Percentiles rank a stretch among this genome's conserved stretches.
Evolutionary conservation across 768 basidiomycete genomes (phyloP).

Genomic region (Amanita inopinata): DNA sequence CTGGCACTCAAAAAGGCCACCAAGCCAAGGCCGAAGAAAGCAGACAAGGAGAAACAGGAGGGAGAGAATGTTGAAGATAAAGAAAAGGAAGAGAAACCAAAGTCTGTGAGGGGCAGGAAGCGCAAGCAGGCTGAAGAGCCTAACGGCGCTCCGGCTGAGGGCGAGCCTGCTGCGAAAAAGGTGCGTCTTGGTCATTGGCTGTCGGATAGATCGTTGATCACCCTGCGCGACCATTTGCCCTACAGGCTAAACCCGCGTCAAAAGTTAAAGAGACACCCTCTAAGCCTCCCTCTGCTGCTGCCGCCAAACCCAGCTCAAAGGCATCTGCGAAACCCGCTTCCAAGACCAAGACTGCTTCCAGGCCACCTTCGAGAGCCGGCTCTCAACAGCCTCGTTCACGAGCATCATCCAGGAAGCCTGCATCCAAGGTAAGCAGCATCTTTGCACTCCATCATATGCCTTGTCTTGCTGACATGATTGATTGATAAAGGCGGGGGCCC

Average conservation of each 20-base stretch:
- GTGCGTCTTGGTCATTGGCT: slow-evolving; percentile 22
- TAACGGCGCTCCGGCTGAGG: slow-evolving; percentile 27
- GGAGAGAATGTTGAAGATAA: slow-evolving; percentile 26
- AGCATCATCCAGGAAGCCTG: slow-evolving; percentile 53
- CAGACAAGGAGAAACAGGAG: slow-evolving; percentile 28
- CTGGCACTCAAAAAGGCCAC: slow-evolving; percentile 47
- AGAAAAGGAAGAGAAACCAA: slow-evolving; percentile 46
- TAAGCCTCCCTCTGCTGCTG: slow-evolving; percentile 12
- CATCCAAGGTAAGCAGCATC: slow-evolving; percentile 40
- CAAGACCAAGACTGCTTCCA: slow-evolving; percentile 23
- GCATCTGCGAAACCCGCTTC: slow-evolving; percentile 33
- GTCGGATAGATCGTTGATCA: slow-evolving; percentile 11
- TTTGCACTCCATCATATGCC: slow-evolving; percentile 9
- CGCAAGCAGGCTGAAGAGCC: slow-evolving; percentile 34
- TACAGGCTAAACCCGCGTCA: slow-evolving; percentile 33
- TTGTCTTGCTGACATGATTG: slow-evolving; percentile 14
- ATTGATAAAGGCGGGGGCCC: slow-evolving; percentile 25
- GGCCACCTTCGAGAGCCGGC: slow-evolving; percentile 33
- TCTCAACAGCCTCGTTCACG: slow-evolving; percentile 47
- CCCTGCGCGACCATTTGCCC: slow-evolving; percentile 9
- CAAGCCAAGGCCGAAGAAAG: slow-evolving; percentile 54
- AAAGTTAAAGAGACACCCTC: slow-evolving; percentile 23
- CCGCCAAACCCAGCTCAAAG: slow-evolving; percentile 33
- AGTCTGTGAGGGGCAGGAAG: slow-evolving; percentile 30
- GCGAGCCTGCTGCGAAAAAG: slow-evolving; percentile 56